Evolutionary conservation across 192 early-diverging fungal species (phyloP).

Genomic region (Backusella morwellensis): DNA sequence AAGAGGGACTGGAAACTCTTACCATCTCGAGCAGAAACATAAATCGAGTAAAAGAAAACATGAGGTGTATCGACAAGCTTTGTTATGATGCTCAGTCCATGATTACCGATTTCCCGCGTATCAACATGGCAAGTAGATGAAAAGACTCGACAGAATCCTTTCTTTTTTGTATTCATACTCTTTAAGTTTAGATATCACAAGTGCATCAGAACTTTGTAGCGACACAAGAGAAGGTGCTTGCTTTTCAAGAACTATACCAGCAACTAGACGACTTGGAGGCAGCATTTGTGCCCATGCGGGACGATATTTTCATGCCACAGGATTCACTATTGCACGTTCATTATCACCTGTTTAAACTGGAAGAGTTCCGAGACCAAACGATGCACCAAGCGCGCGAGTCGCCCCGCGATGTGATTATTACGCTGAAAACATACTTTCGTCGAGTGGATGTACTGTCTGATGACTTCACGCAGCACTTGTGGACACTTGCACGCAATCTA

Average conservation of each 20-base stretch:
- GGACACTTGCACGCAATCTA: slow-evolving; percentile 76
- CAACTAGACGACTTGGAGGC: slow-evolving; percentile 69
- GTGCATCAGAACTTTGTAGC: slow-evolving; percentile 95
- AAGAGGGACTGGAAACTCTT: slow-evolving; percentile 83
- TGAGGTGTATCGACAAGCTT: slow-evolving; percentile 82
- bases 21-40: slow-evolving; percentile 63
- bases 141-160: background rate
- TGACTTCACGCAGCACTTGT: slow-evolving; percentile 88
- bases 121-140: slow-evolving; percentile 67
- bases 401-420: slow-evolving; percentile 78
- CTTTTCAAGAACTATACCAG: slow-evolving; percentile 85
- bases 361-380: slow-evolving; percentile 86
- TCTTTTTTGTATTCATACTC: background rate
- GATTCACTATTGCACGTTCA: slow-evolving; percentile 85
- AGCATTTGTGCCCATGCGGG: slow-evolving; percentile 67
- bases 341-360: slow-evolving; percentile 82
- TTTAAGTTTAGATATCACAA: slow-evolving; percentile 67
- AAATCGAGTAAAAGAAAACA: slow-evolving; percentile 62
- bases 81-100: slow-evolving; percentile 84
- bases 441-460: slow-evolving; percentile 74
- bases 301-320: slow-evolving; percentile 64
- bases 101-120: slow-evolving; percentile 87
- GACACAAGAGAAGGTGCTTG: slow-evolving; percentile 80
- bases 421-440: slow-evolving; percentile 84
- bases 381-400: slow-evolving; percentile 68